Conservation (phyloP, 805 yeast genomes). For the Saccharomyces kudriavzevii region DNA sequence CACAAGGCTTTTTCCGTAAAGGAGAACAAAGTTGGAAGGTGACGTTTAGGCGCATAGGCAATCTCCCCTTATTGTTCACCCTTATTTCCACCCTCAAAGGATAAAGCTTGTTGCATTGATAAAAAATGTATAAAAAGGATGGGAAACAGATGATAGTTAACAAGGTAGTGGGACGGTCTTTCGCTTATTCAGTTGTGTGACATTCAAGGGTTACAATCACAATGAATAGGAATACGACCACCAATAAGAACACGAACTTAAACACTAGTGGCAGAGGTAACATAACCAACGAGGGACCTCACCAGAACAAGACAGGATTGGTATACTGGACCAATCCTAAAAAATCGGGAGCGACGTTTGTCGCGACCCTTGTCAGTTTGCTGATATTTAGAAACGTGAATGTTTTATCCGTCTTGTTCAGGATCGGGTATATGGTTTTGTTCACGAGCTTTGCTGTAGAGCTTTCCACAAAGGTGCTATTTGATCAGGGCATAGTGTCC, state of each 20-base stretch:
- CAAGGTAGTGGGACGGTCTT: not conserved
- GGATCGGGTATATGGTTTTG: constrained; percentile 47
- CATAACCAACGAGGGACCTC: not conserved
- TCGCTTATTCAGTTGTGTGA: not conserved
- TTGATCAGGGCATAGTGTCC: constrained; percentile 68
- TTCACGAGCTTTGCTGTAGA: constrained; percentile 59
- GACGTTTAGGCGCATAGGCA: not conserved
- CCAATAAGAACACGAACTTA: not conserved
- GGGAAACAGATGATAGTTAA: not conserved
- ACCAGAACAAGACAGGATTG: constrained; percentile 2
- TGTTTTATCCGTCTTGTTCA: constrained; percentile 47
- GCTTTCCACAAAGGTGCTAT: constrained; percentile 55
- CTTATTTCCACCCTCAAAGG: not conserved
- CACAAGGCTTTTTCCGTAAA: not conserved
- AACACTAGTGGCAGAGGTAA: not conserved
- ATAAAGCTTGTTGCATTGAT: not conserved
- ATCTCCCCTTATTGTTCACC: not conserved
- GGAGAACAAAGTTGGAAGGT: not conserved
- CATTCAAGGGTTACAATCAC: not conserved
- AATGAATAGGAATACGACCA: not conserved
- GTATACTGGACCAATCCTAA: constrained; percentile 33
- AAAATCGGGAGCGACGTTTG: constrained; percentile 63
- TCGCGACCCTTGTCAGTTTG: constrained; percentile 44
- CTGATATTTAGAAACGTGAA: constrained; percentile 50
- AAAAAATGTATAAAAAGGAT: not conserved